Evolutionary conservation across 176 grass and related monocot genomes (phyloP).

Genomic region (maize (Zea mays)): Zm-B73-REFERENCE-NAM-5.0 NC_050101.1:126751001-126751500

Average conservation of each 20-base stretch:
- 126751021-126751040: background rate
- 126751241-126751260: conserved; percentile 3
- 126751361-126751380: conserved; percentile 90
- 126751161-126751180: conserved; percentile 24
- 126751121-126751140: background rate
- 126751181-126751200: conserved; percentile 17
- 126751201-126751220: conserved; percentile 35
- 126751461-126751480: conserved; percentile 59
- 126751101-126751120: background rate
- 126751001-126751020: too few species aligned
- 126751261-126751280: too few species aligned
- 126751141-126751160: background rate
- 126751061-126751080: background rate
- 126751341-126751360: background rate
- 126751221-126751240: conserved; percentile 20
- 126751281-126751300: too few species aligned
- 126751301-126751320: background rate
- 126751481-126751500: conserved; percentile 40
- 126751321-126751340: too few species aligned
- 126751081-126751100: background rate
- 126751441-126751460: conserved; percentile 71
- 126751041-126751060: background rate
- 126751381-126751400: conserved; percentile 90
- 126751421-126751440: conserved; percentile 81
- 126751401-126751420: conserved; percentile 82